Evolutionary conservation across 345 rosid genomes (phyloP).

Genomic region (Kandelia obovata): DNA sequence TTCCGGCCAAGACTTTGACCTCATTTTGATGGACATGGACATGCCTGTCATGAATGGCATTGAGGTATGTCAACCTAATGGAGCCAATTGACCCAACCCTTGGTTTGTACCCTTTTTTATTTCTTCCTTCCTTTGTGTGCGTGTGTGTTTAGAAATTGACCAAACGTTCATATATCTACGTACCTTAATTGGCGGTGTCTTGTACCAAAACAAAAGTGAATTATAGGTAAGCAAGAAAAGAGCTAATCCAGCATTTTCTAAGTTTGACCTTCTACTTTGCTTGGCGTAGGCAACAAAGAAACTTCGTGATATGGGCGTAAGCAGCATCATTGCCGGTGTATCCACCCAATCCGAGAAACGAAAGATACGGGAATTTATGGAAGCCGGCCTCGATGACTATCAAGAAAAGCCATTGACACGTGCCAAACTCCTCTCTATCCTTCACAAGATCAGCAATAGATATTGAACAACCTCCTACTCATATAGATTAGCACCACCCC

Average conservation of each 20-base stretch:
- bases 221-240: too few species aligned
- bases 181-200: too few species aligned
- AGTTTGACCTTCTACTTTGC: neutral
- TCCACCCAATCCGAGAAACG: constrained; percentile 40
- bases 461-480: too few species aligned
- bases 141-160: too few species aligned
- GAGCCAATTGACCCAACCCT: too few species aligned
- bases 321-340: constrained; percentile 66
- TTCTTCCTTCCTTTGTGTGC: neutral
- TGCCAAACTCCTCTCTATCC: constrained; percentile 52
- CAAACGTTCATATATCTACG: too few species aligned
- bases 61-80: constrained; percentile 37
- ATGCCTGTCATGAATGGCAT: constrained; percentile 91
- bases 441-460: constrained; percentile 19
- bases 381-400: constrained; percentile 74
- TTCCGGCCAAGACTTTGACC: constrained; percentile 58
- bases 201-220: too few species aligned
- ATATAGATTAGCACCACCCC: too few species aligned
- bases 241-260: too few species aligned
- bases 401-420: constrained; percentile 77
- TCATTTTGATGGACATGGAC: constrained; percentile 85
- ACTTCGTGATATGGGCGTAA: constrained; percentile 69
- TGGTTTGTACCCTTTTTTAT: neutral
- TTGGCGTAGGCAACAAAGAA: constrained; percentile 53
- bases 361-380: constrained; percentile 54